Base-by-base conservation (phyloP, 805 yeast species). In the Saturnispora galanensis region DNA sequence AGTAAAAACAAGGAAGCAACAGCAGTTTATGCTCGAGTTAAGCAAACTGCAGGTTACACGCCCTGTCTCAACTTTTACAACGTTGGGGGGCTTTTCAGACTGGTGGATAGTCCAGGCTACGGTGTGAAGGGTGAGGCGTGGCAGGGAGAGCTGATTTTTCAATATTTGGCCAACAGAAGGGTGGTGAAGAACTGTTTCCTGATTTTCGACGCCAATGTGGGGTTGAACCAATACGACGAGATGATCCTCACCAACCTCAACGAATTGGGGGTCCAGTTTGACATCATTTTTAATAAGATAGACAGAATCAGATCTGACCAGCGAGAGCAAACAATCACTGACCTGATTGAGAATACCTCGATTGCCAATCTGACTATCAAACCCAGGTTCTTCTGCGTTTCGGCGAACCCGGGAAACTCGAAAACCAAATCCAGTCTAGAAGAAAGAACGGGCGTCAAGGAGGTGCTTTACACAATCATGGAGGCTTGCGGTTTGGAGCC, bases 61-160 rank as follows among this genome's bases (percentile, higher is more conserved):
- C 71, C 73, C 42, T 73, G 90, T 4, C 63, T 88, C 56, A 84
- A 84, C 56, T 79, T 85, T 50, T 88, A 72, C 63, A 82, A 78
- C 47, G 62, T 84, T 10, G 83, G 83, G 3, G 74, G 75, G 40
- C 66, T 71, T 45, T 66, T 89, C 37, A 67, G 86, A 48, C 54
- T 89, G 3, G 75, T 87, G 2, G 97, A 89, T 57, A 74, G 87
- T 18, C 97, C 97, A 1, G 97, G 97, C 0, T 89, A 89, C 59
- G 97, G 97, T 2, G 71, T 64, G 34, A 76, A 71, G 49, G 88
- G 94, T 13, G 71, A 70, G 12, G 56, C 55, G 8, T 63, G 68
- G 51, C 96, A 89, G 57, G 97, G 96, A 2, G 64, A 73, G 35
- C 69, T 79, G 28, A 82, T 83, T 1, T 56, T 77, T 54, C 75